phyloP scores from a whole-genome alignment of 2,329 filamentous ascomycete species.

The Colletotrichum echinochloae region DNA sequence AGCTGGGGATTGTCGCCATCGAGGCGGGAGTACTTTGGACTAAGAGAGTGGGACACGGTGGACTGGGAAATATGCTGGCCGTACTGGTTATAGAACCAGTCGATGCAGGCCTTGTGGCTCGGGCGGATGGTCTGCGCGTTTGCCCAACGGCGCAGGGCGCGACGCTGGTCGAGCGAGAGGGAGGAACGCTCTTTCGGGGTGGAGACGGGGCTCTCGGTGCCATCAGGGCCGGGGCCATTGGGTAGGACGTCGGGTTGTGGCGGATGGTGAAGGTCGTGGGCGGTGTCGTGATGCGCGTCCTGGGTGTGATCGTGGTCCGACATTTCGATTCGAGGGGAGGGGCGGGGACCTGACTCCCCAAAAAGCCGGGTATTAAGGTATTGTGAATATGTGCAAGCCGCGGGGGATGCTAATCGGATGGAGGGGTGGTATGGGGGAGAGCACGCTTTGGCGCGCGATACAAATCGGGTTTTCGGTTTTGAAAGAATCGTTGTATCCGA shows the following conservation, averaged over 20 bases:
- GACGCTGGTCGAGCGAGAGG: constrained; percentile 71
- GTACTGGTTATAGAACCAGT: constrained; percentile 71
- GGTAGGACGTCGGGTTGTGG: constrained; percentile 31
- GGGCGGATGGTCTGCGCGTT: constrained; percentile 67
- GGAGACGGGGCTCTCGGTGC: constrained; percentile 23
- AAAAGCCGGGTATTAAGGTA: constrained; percentile 15
- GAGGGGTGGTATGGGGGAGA: constrained; percentile 10
- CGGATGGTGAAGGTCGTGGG: constrained; percentile 39
- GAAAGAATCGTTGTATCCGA: constrained; percentile 43
- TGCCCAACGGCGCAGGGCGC: constrained; percentile 70
- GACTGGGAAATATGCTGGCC: constrained; percentile 72
- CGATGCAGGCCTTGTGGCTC: constrained; percentile 72
- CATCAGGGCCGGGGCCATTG: constrained; percentile 21
- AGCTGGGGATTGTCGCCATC: constrained; percentile 70
- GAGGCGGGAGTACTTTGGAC: constrained; percentile 71
- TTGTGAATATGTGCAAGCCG: constrained; percentile 18
- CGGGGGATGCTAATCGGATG: constrained; percentile 21
- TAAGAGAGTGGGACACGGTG: constrained; percentile 72
- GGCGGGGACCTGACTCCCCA: background rate
- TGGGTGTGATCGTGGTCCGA: constrained; percentile 38
- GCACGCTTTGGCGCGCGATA: background rate
- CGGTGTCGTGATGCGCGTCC: constrained; percentile 33
- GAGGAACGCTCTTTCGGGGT: constrained; percentile 65
- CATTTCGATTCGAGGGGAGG: constrained; percentile 16
- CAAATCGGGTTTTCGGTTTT: constrained; percentile 24